Evolutionary conservation across 2,329 filamentous ascomycete species (phyloP).

Genomic region (Domatiomyces globalis): DNA sequence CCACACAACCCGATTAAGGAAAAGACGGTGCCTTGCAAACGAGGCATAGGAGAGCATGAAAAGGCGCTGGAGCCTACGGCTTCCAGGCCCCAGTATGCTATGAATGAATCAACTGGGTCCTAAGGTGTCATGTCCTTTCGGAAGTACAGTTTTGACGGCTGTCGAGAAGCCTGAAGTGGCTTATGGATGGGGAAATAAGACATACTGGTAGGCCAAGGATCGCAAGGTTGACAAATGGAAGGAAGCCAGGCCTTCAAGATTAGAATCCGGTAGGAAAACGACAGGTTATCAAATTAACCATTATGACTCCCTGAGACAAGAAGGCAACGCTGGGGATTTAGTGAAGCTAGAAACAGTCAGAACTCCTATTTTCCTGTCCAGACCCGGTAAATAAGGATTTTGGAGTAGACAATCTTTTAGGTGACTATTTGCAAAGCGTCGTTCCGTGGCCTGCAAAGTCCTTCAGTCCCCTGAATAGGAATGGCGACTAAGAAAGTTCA

Average conservation of each 20-base stretch:
- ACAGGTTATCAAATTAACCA: too few species aligned
- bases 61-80: background rate
- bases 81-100: background rate
- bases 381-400: too few species aligned
- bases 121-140: background rate
- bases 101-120: background rate
- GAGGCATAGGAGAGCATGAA: background rate
- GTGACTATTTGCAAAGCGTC: too few species aligned
- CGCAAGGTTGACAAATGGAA: background rate
- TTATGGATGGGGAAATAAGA: background rate
- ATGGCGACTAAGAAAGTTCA: too few species aligned
- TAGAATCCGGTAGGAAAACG: too few species aligned
- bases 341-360: too few species aligned
- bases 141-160: background rate
- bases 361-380: too few species aligned
- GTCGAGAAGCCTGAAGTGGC: background rate
- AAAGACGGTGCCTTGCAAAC: background rate
- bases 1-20: background rate
- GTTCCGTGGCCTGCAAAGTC: too few species aligned
- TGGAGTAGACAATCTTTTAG: too few species aligned
- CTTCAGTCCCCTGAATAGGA: too few species aligned
- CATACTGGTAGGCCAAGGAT: background rate
- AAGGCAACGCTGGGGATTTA: too few species aligned
- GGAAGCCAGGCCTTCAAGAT: background rate
- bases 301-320: background rate